Percentiles rank a stretch among this genome's conserved stretches.
phyloP scores from a whole-genome alignment of 2,329 filamentous ascomycete species.

The Pseudomassariella vexata region DNA sequence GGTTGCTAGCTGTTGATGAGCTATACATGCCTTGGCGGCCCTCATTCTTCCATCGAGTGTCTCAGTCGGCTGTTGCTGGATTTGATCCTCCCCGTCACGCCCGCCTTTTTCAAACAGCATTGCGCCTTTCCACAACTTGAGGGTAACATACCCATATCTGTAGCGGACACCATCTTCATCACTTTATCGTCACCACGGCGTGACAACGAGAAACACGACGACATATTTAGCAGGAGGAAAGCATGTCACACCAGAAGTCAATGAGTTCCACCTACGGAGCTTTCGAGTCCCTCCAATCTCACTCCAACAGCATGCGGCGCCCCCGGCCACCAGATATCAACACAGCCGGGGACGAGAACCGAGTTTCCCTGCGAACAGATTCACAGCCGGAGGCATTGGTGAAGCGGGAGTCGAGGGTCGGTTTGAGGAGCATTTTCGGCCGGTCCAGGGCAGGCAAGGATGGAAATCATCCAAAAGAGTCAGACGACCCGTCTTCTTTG shows the following conservation, averaged over 20 bases:
- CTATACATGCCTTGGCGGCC: constrained; percentile 7
- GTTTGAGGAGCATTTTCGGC: constrained; percentile 45
- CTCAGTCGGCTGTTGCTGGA: too few relatives aligned
- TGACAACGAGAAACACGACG: too few relatives aligned
- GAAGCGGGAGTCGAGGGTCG: constrained; percentile 46
- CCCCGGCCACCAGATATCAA: constrained; percentile 32
- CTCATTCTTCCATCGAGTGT: constrained; percentile 2
- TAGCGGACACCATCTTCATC: too few relatives aligned
- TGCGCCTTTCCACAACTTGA: too few relatives aligned
- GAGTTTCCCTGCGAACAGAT: constrained; percentile 32
- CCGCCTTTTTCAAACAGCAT: too few relatives aligned
- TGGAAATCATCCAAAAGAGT: constrained; percentile 10
- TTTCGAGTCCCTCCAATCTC: constrained; percentile 24
- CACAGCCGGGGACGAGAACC: constrained; percentile 26
- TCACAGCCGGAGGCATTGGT: constrained; percentile 28
- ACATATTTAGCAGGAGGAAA: constrained; percentile 10
- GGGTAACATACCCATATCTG: too few relatives aligned
- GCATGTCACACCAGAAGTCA: constrained; percentile 9
- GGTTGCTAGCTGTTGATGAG: background rate
- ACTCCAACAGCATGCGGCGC: constrained; percentile 26
- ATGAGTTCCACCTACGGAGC: constrained; percentile 21
- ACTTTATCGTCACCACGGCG: too few relatives aligned
- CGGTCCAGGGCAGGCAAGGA: constrained; percentile 34
- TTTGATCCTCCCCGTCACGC: constrained; percentile 2
- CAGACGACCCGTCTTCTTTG: constrained; percentile 23